Evolutionary conservation across 1,284 basidiomycete genomes (phyloP).

Genomic region (Ustilago bromivora): DNA sequence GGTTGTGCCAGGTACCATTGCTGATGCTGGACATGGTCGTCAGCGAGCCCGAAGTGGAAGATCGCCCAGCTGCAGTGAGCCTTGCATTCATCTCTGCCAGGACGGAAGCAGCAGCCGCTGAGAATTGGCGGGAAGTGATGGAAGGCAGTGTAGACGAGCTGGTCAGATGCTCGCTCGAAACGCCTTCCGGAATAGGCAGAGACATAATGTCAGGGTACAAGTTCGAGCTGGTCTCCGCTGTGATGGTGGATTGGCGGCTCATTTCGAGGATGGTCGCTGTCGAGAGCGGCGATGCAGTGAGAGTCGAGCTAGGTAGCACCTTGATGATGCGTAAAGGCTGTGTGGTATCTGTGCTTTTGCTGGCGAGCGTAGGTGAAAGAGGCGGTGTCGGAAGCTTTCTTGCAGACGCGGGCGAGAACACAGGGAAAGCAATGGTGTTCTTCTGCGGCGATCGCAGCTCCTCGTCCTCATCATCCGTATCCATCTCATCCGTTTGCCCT

Average conservation of each 20-base stretch:
- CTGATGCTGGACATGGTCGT: conserved; percentile 36
- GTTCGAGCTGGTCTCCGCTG: conserved; percentile 11
- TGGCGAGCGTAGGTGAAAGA: neutral
- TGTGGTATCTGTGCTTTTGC: conserved; percentile 10
- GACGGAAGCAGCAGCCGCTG: conserved; percentile 48
- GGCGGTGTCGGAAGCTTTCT: conserved; percentile 14
- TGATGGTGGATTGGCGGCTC: conserved; percentile 11
- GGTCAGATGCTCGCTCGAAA: conserved; percentile 27
- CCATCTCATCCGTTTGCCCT: conserved; percentile 22
- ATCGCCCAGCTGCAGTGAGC: conserved; percentile 43
- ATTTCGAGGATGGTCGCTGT: conserved; percentile 39
- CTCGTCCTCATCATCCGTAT: conserved; percentile 34
- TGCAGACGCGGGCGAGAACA: conserved; percentile 7
- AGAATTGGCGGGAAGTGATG: conserved; percentile 47
- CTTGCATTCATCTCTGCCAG: conserved; percentile 59
- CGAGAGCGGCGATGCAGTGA: conserved; percentile 35
- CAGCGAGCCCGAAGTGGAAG: conserved; percentile 31
- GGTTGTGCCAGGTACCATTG: conserved; percentile 27
- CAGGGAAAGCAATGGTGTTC: conserved; percentile 30
- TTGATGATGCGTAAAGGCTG: conserved; percentile 56
- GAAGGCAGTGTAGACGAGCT: conserved; percentile 46
- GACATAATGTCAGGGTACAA: conserved; percentile 40
- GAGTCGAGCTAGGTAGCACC: conserved; percentile 37
- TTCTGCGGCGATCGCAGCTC: conserved; percentile 11
- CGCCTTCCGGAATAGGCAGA: conserved; percentile 24